Conservation (phyloP, 2,329 filamentous ascomycete species). For the Phoma sp. region DNA sequence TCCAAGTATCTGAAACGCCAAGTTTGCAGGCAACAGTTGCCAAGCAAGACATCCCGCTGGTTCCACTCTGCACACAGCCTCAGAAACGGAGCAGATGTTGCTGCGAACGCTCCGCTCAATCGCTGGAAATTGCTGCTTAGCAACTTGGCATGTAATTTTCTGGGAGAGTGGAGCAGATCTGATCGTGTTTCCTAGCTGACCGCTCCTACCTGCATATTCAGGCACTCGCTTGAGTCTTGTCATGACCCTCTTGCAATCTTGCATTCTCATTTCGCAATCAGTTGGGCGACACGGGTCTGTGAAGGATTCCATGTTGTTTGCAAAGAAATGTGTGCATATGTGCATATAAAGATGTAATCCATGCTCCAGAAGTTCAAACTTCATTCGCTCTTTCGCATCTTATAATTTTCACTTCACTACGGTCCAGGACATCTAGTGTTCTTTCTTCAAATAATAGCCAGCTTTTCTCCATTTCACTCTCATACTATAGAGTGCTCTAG, state of each 20-base stretch:
- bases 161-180: slow-evolving; percentile 1
- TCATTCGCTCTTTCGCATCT: not conserved
- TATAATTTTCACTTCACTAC: not conserved
- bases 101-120: slow-evolving; percentile 8
- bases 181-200: not conserved
- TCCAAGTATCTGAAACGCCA: slow-evolving; percentile 10
- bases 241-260: slow-evolving; percentile 7
- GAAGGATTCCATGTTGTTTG: not conserved
- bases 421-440: slow-evolving; percentile 13
- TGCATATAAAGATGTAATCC: not conserved
- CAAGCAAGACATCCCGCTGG: slow-evolving; percentile 40
- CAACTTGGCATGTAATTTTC: slow-evolving; percentile 6
- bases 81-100: not conserved
- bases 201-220: slow-evolving; percentile 1
- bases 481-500: too few relatives aligned
- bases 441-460: not conserved
- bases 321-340: not conserved
- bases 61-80: slow-evolving; percentile 33
- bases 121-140: not conserved
- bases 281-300: not conserved
- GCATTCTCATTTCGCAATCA: not conserved
- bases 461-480: not conserved
- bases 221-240: slow-evolving; percentile 3
- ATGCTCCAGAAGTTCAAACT: not conserved
- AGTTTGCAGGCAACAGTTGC: slow-evolving; percentile 7